Conservation (phyloP, 495 filamentous ascomycete species). For the Penicillium lividum region DNA sequence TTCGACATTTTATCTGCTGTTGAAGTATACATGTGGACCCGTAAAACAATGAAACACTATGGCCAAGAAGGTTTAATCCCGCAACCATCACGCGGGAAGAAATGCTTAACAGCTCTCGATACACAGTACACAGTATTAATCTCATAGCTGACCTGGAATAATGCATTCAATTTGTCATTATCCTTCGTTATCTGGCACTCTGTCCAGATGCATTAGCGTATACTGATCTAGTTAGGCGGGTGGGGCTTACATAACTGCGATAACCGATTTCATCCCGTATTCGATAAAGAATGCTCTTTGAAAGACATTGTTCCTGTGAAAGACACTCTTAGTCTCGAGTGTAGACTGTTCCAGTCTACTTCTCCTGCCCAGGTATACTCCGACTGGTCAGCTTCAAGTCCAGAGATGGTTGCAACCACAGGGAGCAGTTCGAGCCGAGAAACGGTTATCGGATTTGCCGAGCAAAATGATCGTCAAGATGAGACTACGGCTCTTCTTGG, state of each 20-base stretch:
- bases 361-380: not conserved
- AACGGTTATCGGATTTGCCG: slow-evolving; percentile 2
- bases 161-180: no score
- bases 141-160: no score
- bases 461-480: slow-evolving; percentile 14
- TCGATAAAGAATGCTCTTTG: not conserved
- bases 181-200: no score
- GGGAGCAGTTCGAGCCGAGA: slow-evolving; percentile 7
- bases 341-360: not conserved
- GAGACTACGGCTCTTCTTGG: slow-evolving; percentile 26
- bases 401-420: slow-evolving; percentile 16
- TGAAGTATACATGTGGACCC: no score
- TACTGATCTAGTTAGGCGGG: not conserved
- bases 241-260: slow-evolving; percentile 1
- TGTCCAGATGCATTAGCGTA: not conserved
- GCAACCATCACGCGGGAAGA: no score
- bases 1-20: no score
- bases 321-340: no score
- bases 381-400: not conserved
- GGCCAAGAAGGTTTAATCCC: no score
- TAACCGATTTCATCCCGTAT: not conserved
- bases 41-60: no score
- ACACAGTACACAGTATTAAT: no score
- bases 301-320: not conserved
- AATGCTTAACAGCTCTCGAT: no score